Conservation (phyloP, 2,329 filamentous ascomycete genomes). For the Aspergillus tubingensis region DNA sequence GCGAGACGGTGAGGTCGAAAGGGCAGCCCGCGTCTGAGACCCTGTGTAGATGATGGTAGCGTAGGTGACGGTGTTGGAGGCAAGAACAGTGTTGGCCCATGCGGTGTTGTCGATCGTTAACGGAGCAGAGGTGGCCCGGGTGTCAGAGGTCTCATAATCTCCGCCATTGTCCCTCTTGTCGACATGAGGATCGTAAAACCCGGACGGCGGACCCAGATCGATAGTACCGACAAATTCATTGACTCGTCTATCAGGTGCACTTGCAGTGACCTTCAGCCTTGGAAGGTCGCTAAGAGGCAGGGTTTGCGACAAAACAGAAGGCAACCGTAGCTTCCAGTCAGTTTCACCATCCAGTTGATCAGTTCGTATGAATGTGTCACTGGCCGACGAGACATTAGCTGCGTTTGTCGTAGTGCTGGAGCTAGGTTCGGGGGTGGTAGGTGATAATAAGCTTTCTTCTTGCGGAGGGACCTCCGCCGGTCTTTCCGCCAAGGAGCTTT, state of each 20-base stretch:
- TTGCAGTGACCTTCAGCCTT: slow-evolving; percentile 70
- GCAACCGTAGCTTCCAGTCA: slow-evolving; percentile 93
- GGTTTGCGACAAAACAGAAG: slow-evolving; percentile 81
- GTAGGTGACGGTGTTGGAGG: slow-evolving; percentile 84
- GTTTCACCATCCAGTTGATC: slow-evolving; percentile 98
- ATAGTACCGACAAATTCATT: slow-evolving; percentile 94
- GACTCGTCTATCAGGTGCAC: slow-evolving; percentile 88
- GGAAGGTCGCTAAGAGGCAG: slow-evolving; percentile 71
- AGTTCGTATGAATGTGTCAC: slow-evolving; percentile 95
- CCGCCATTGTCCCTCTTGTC: slow-evolving; percentile 31
- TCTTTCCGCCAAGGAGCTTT: slow-evolving; percentile 23
- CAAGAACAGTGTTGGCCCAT: slow-evolving; percentile 97
- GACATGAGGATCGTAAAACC: slow-evolving; percentile 49
- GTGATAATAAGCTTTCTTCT: slow-evolving; percentile 22
- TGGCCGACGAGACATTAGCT: slow-evolving; percentile 48
- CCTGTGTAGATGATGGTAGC: slow-evolving; percentile 95
- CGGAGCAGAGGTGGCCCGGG: slow-evolving; percentile 61
- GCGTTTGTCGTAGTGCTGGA: slow-evolving; percentile 25
- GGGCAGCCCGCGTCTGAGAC: slow-evolving; percentile 85
- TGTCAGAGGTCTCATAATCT: slow-evolving; percentile 22
- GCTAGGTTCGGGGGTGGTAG: slow-evolving; percentile 13
- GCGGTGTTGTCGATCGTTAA: slow-evolving; percentile 96
- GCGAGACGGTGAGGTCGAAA: slow-evolving; percentile 87
- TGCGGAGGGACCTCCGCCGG: slow-evolving; percentile 31
- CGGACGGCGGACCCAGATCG: slow-evolving; percentile 64